Evolutionary conservation across 139 green algal species (phyloP), one percentile per base, ranked within the genome.

Genomic region (Penium margaritaceum): DNA sequence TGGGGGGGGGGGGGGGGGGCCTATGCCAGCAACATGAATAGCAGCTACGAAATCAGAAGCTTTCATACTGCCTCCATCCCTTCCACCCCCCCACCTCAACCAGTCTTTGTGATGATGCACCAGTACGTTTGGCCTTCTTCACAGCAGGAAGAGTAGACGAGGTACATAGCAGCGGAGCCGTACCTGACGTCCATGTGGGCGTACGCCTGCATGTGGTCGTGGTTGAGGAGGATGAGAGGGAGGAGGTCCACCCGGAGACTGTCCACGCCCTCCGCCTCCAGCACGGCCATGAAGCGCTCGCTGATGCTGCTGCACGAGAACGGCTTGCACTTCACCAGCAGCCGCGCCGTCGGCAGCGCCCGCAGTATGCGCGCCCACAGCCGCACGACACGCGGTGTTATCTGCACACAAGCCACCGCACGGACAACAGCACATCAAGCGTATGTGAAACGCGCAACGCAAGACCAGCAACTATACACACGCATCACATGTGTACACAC

Each of bases 291-390:
- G 19, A 81, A 78, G 36, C 71, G 53, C 38, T 71, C 27, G 12
- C 63, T 75, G 51, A 85, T 87, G 7, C 76, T 79, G n/a, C 85
- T 70, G 80, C 94, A 97, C 1, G 85, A 85, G 64, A 97, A 98
- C 12, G 92, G 91, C 88, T 98, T 98, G 86, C 91, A 91, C 80
- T 98, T 98, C 4, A 98, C 78, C 38, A 97, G 74, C 15, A 98
- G 86, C 0, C 94, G 88, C 6, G 86, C 88, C 35, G 75, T 39
- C 5, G 70, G 75, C 57, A 85, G 67, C 57, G 78, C 64, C 43
- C 30, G 54, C 39, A 97, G 77, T 38, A 97, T 87, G 21, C 81
- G 82, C 1, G 84, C 87, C 91, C 91, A 97, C 19, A 89, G 37
- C 2, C 19, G 57, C n/a, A 96, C 70, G 29, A 97, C 91, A 58